Percentiles rank a stretch among this genome's conserved stretches.
Conservation (phyloP, 2,329 filamentous ascomycete genomes). For the Fusarium tuaranense region DNA sequence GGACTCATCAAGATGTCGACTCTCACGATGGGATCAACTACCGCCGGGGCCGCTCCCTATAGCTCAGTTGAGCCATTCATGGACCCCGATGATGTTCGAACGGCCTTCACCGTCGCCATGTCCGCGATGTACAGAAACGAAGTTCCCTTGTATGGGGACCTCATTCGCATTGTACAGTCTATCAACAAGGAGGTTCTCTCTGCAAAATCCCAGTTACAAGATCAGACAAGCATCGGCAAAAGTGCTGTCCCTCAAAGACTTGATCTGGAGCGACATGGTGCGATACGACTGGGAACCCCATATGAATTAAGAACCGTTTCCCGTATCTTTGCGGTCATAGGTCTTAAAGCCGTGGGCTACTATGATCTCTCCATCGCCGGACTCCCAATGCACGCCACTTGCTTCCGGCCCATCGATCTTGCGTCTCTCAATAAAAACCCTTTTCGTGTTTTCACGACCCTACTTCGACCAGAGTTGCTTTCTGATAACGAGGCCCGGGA, state of each 20-base stretch:
- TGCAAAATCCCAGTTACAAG: constrained; percentile 5
- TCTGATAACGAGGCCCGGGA: constrained; percentile 44
- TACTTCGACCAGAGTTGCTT: constrained; percentile 57
- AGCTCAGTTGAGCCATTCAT: neutral
- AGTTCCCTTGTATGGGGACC: constrained; percentile 50
- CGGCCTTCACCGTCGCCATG: constrained; percentile 46
- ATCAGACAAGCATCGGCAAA: neutral
- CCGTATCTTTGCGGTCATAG: constrained; percentile 59
- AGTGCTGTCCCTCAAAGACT: constrained; percentile 15
- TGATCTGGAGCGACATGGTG: constrained; percentile 56
- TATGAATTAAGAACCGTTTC: constrained; percentile 56
- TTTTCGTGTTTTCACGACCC: constrained; percentile 55
- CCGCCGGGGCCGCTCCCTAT: no score
- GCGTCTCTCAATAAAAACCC: constrained; percentile 48
- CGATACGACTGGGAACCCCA: constrained; percentile 60
- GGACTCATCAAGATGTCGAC: constrained; percentile 2
- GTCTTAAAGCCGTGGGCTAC: constrained; percentile 63
- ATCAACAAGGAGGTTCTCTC: constrained; percentile 36
- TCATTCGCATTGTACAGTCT: constrained; percentile 46
- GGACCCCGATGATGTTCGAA: constrained; percentile 39
- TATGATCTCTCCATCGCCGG: constrained; percentile 61
- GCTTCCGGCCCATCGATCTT: constrained; percentile 57
- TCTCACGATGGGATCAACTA: neutral
- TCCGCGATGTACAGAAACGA: constrained; percentile 52
- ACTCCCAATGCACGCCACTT: constrained; percentile 64